Evolutionary conservation across 108 stramenopile genomes (phyloP), one percentile per base, ranked within the genome.

Genomic region (Cyclostephanos tholiformis): DNA sequence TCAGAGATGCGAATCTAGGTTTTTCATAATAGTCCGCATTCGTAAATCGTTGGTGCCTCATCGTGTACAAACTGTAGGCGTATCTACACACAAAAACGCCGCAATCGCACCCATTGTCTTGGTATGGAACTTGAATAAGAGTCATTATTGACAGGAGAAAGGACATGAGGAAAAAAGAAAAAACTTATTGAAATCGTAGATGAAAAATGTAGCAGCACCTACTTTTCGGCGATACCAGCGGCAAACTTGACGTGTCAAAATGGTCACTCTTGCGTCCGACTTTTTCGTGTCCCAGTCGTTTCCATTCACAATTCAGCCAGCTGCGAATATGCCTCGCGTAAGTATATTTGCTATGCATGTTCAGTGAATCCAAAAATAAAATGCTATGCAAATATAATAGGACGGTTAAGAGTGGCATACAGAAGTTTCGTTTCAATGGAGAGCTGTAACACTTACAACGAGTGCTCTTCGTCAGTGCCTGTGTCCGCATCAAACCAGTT

Each of bases 31-130:
- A 66, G 63, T 79, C 85, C 20, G 29, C 25, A 20, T 30, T 43
- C 0, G 83, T 86, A 59, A 90, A 89, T 12, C 61, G 55, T 22
- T 65, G 62, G 48, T 84, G 39, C 2, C 91, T 78, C 60, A 89
- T 79, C 38, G 77, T 53, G 70, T 80, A 94, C 12, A 96, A 46
- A 32, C 76, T 85, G 59, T 83, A 88, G 0, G 93, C 91, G 58
- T 96, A 96, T 10, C 91, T 85, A 57, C 91, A 94, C 10, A 94
- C 93, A 77, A 94, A 96, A 14, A 96, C 93, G 4, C 95, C 95
- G 69, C 95, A 94, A 82, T 96, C 95, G 56, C 88, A 94, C 4
- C 80, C 66, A 65, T 96, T 96, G 55, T 89, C 81, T 64, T 96
- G 95, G 35, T 80, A 85, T 13, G 95, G 93, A 71, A 96, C 92